Evolutionary conservation across 768 basidiomycete species (phyloP).

Genomic region (Trichaptum fuscoviolaceum): DNA sequence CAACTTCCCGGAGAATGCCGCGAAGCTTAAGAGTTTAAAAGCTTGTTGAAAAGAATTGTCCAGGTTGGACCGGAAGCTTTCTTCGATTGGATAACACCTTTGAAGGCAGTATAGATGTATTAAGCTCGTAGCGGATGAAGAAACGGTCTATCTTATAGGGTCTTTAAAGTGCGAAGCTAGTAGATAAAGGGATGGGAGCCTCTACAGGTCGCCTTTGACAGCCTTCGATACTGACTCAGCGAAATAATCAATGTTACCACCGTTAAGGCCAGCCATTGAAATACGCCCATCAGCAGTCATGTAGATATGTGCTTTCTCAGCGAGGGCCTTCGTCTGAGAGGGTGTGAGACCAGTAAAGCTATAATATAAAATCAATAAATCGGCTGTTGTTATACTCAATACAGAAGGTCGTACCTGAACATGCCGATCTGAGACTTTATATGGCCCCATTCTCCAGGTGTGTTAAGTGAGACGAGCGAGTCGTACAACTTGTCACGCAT

Average conservation of each 20-base stretch:
- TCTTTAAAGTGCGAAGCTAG: neutral
- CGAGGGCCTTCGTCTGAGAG: slow-evolving; percentile 74
- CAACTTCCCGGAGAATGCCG: neutral
- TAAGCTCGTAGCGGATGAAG: neutral
- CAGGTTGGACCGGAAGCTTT: too few species aligned
- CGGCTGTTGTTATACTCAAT: too few species aligned
- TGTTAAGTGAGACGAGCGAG: slow-evolving; percentile 71
- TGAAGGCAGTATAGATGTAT: too few species aligned
- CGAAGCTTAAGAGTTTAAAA: neutral
- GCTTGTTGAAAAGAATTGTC: neutral
- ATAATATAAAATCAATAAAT: slow-evolving; percentile 1
- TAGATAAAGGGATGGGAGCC: slow-evolving; percentile 12
- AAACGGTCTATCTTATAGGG: neutral
- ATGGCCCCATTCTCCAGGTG: slow-evolving; percentile 93
- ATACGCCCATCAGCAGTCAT: slow-evolving; percentile 94
- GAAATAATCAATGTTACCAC: slow-evolving; percentile 82
- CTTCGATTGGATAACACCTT: too few species aligned
- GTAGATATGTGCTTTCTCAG: slow-evolving; percentile 87
- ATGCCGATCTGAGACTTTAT: slow-evolving; percentile 96
- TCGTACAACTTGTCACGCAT: slow-evolving; percentile 86
- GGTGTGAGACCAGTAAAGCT: slow-evolving; percentile 82
- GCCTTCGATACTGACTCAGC: slow-evolving; percentile 81
- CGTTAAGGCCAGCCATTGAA: slow-evolving; percentile 90
- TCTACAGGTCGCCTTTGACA: slow-evolving; percentile 70
- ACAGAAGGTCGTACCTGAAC: slow-evolving; percentile 67